Evolutionary conservation across 129 eudicot genomes (phyloP).

Genomic region (Helianthus annuus): HanXRQr2.0-SUNRISE NC_035447.2:1639005-1639504

Average conservation of each 20-base stretch:
- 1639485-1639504: neutral
- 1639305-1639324: too few relatives aligned
- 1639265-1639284: too few relatives aligned
- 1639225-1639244: too few relatives aligned
- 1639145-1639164: neutral
- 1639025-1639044: neutral
- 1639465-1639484: conserved; percentile 19
- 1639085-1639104: conserved; percentile 8
- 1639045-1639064: neutral
- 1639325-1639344: too few relatives aligned
- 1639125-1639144: neutral
- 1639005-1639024: neutral
- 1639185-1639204: neutral
- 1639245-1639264: too few relatives aligned
- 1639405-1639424: conserved; percentile 1
- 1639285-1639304: too few relatives aligned
- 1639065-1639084: neutral
- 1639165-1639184: neutral
- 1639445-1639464: conserved; percentile 5
- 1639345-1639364: too few relatives aligned
- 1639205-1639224: too few relatives aligned
- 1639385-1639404: too few relatives aligned
- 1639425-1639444: conserved; percentile 8
- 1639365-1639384: too few relatives aligned
- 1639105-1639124: neutral